These are phyloP conservation scores for Colletotrichum orbiculare DNA, from an alignment of 2,329 filamentous ascomycete species.

Conservation along the genomic window DNA sequence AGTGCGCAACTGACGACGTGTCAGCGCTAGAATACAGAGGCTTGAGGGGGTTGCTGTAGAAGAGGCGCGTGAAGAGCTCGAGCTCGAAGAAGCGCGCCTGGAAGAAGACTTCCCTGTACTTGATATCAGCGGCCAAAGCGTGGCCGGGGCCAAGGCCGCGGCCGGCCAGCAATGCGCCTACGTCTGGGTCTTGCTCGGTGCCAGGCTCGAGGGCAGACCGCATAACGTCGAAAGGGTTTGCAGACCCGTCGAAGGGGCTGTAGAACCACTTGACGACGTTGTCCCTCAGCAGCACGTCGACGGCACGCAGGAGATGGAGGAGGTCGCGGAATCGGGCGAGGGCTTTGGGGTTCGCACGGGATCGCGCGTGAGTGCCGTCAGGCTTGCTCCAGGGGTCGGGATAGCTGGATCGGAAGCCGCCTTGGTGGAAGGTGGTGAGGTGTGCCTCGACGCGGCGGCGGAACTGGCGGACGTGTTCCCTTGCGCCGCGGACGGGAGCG, in stretches of 20 bases:
- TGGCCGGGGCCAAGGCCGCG: neutral
- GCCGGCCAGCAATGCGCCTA: neutral
- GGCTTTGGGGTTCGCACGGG: neutral
- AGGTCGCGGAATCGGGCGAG: slow-evolving; percentile 7
- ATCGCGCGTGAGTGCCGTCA: neutral
- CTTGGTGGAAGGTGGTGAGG: neutral
- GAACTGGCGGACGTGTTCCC: slow-evolving; percentile 20
- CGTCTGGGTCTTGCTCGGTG: neutral
- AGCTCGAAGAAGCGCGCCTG: neutral
- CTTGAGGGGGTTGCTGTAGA: slow-evolving; percentile 3
- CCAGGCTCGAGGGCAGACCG: too few species aligned
- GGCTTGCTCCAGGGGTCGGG: neutral
- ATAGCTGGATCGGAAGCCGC: neutral
- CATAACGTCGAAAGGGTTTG: too few species aligned
- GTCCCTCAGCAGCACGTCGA: slow-evolving; percentile 7
- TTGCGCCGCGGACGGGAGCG: slow-evolving; percentile 1
- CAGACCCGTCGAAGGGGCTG: too few species aligned
- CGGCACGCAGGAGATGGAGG: neutral
- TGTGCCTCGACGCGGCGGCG: slow-evolving; percentile 5
- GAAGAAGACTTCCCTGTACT: too few species aligned
- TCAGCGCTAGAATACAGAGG: slow-evolving; percentile 5
- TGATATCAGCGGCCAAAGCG: too few species aligned
- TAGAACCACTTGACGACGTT: neutral
- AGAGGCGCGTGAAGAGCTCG: slow-evolving; percentile 8
- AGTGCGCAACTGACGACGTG: neutral